Conservation (phyloP, 495 filamentous ascomycete species). For the Aspergillus ostianus region DNA sequence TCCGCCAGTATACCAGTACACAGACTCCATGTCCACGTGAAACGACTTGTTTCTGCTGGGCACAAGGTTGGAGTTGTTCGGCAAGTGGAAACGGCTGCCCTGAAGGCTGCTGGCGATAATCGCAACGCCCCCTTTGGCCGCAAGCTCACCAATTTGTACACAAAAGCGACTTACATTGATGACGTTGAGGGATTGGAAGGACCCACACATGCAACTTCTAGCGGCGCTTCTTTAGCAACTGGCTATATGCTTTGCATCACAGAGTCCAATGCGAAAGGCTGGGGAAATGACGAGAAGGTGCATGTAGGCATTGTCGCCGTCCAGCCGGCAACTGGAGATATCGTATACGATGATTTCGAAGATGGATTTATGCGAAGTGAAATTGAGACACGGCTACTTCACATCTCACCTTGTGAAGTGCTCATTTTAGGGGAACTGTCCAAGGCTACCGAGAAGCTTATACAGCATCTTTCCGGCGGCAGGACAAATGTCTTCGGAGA, state of each 20-base stretch:
- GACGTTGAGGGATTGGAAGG: constrained; percentile 79
- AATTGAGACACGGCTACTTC: constrained; percentile 88
- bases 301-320: constrained; percentile 92
- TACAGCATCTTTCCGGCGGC: constrained; percentile 85
- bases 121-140: constrained; percentile 88
- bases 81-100: constrained; percentile 95
- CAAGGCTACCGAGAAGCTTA: constrained; percentile 88
- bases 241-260: constrained; percentile 94
- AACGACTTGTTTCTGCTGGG: constrained; percentile 85
- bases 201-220: constrained; percentile 41
- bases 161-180: constrained; percentile 97
- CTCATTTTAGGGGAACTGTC: constrained; percentile 92
- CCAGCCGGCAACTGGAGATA: constrained; percentile 91
- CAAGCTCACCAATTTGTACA: constrained; percentile 95
- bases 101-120: constrained; percentile 96
- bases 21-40: constrained; percentile 89
- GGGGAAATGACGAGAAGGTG: constrained; percentile 88
- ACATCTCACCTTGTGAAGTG: constrained; percentile 95
- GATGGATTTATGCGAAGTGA: constrained; percentile 98
- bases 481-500: constrained; percentile 93
- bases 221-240: constrained; percentile 65
- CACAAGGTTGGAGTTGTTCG: constrained; percentile 96
- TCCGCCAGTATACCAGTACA: constrained; percentile 95
- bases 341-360: constrained; percentile 95
- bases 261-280: constrained; percentile 80